Evolutionary conservation across 768 basidiomycete species (phyloP), one percentile per base, ranked within the genome.

Genomic region (Tylopilus plumbeoviolaceoides): DNA sequence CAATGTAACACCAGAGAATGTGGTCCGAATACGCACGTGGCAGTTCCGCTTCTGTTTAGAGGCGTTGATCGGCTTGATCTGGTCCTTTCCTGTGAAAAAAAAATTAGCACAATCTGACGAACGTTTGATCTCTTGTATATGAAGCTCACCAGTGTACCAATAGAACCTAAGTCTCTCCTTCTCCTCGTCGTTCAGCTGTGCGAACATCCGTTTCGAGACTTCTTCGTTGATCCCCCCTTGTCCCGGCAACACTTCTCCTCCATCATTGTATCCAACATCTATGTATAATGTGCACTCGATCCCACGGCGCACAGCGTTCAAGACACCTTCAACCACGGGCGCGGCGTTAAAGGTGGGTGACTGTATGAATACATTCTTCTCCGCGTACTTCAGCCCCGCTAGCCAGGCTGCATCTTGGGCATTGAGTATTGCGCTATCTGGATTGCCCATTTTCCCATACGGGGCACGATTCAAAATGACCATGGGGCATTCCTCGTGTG

Each of bases 161-260:
- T 79, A 78, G 56, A 82, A 76, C 55, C 73, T 69, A 18, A 80
- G 69, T 39, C 68, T 75, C 56, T 79, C 64, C 61, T 79, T 72
- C 41, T 73, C 71, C 36, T 74, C 73, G 25, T 70, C 69, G 4
- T 71, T 68, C 17, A 87, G 73, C 44, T 67, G 68, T 20, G 72
- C 75, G 67, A 78, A 87, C 72, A 89, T 78, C 35, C 72, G 70
- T 55, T 79, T 73, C 15, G 78, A 79, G 18, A 89, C 84, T 66
- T 84, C 76, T 56, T 85, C 83, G 63, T 89, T 89, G 33, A 80
- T 87, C 2, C 87, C 87, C 10, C 86, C 86, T 64, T 85, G 84
- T 59, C 78, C 78, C 1, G 84, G 84, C 35, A 85, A 72, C 38
- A 77, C 77, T 64, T 85, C 84, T 47, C 81, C 81, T 69, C 69